A percentile compares a stretch with the other conserved stretches of the same genome.
Conservation (phyloP, 371 early-diverging fungal genomes). For the Syncephalis plumigaleata region DNA sequence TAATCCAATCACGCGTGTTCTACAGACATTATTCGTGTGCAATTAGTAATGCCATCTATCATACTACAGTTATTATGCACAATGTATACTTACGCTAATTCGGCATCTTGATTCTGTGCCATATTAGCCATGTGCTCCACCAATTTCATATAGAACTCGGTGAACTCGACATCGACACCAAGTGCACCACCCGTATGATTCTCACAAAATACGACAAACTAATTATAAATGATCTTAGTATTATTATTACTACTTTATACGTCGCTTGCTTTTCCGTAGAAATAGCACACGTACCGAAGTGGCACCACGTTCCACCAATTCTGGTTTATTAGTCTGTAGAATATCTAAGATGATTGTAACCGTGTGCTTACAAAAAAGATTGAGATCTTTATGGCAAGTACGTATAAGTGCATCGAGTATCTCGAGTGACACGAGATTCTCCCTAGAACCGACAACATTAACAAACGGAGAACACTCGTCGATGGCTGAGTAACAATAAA, state of each 20-base stretch:
- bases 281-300: constrained; percentile 4
- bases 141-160: constrained; percentile 31
- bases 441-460: constrained; percentile 1
- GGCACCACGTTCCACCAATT: constrained; percentile 10
- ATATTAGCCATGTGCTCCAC: constrained; percentile 36
- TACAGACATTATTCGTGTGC: constrained; percentile 3
- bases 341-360: constrained; percentile 39
- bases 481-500: no score
- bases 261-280: not conserved
- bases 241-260: no score
- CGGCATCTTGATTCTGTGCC: constrained; percentile 18
- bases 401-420: constrained; percentile 55
- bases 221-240: not conserved
- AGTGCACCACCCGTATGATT: constrained; percentile 47
- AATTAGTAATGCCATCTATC: not conserved
- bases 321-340: constrained; percentile 14
- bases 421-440: constrained; percentile 15
- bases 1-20: constrained; percentile 34
- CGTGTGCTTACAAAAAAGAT: constrained; percentile 61
- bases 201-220: constrained; percentile 52
- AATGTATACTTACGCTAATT: constrained; percentile 6
- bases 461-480: constrained; percentile 4
- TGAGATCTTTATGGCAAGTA: constrained; percentile 54
- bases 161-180: constrained; percentile 47
- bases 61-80: not conserved